These are phyloP conservation scores for Spiromastix sp. DNA, from an alignment of 2,329 filamentous ascomycete genomes.

Conservation along the genomic window DNA sequence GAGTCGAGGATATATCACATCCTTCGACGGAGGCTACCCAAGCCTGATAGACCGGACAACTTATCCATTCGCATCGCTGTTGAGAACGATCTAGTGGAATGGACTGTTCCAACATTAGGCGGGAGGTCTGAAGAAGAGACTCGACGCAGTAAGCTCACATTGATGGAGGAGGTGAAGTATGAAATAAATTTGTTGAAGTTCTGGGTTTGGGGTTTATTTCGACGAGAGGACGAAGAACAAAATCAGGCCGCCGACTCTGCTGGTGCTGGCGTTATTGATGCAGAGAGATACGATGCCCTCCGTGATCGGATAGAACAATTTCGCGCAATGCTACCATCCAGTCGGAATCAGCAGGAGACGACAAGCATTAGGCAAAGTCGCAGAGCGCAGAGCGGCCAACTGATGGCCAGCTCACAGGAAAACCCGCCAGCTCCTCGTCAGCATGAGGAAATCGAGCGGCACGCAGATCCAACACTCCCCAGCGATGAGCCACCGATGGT, in stretches of 20 bases:
- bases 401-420: neutral
- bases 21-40: slow-evolving; percentile 31
- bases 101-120: slow-evolving; percentile 31
- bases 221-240: slow-evolving; percentile 11
- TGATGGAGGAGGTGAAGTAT: slow-evolving; percentile 27
- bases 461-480: slow-evolving; percentile 9
- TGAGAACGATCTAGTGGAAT: slow-evolving; percentile 35
- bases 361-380: neutral
- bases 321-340: neutral
- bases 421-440: neutral
- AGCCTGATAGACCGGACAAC: slow-evolving; percentile 29
- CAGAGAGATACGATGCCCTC: slow-evolving; percentile 20
- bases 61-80: slow-evolving; percentile 31
- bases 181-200: slow-evolving; percentile 22
- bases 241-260: neutral
- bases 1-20: slow-evolving; percentile 31
- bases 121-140: slow-evolving; percentile 31
- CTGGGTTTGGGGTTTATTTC: slow-evolving; percentile 24
- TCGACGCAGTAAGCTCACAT: slow-evolving; percentile 24
- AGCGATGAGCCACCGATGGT: slow-evolving; percentile 28
- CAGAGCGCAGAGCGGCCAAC: too few relatives aligned
- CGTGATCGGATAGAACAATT: slow-evolving; percentile 22
- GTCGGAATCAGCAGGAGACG: neutral
- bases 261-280: slow-evolving; percentile 5
- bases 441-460: slow-evolving; percentile 8